These are phyloP conservation scores for Serendipita sp. DNA, from an alignment of 768 basidiomycete species.

Conservation along the genomic window DNA sequence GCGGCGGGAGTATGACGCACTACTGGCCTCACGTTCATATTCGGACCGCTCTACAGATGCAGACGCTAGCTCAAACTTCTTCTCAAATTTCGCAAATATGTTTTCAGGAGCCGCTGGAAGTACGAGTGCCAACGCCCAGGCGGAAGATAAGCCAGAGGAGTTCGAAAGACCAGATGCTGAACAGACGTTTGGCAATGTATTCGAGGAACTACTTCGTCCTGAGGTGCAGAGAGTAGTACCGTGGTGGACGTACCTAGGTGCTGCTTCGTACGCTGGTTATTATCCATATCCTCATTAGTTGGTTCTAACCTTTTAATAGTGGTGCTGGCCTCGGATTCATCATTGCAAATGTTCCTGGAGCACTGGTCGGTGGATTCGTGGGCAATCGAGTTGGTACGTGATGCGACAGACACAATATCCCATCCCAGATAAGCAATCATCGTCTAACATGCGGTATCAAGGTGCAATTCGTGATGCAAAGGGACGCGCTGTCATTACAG, in stretches of 20 bases:
- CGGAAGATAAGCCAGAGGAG: slow-evolving; percentile 6
- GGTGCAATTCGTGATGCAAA: slow-evolving; percentile 78
- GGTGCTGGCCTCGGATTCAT: slow-evolving; percentile 29
- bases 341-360: slow-evolving; percentile 70
- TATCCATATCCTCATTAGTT: slow-evolving; percentile 6
- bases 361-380: slow-evolving; percentile 71
- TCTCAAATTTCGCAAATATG: slow-evolving; percentile 55
- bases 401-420: too few species aligned
- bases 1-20: slow-evolving; percentile 51
- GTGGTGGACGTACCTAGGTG: slow-evolving; percentile 62
- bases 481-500: slow-evolving; percentile 12
- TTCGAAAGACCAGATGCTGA: slow-evolving; percentile 52
- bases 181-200: slow-evolving; percentile 72
- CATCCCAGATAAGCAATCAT: background rate
- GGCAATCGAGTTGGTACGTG: slow-evolving; percentile 67
- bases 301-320: slow-evolving; percentile 17
- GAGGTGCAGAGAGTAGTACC: slow-evolving; percentile 57
- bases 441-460: background rate
- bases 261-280: slow-evolving; percentile 24
- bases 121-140: slow-evolving; percentile 13
- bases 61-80: slow-evolving; percentile 54
- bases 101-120: slow-evolving; percentile 32
- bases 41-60: slow-evolving; percentile 40
- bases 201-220: slow-evolving; percentile 75
- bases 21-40: slow-evolving; percentile 38